Evolutionary conservation across 2,329 filamentous ascomycete genomes (phyloP), one percentile per base, ranked within the genome.

Genomic region (Delphinella strobiligena): DNA sequence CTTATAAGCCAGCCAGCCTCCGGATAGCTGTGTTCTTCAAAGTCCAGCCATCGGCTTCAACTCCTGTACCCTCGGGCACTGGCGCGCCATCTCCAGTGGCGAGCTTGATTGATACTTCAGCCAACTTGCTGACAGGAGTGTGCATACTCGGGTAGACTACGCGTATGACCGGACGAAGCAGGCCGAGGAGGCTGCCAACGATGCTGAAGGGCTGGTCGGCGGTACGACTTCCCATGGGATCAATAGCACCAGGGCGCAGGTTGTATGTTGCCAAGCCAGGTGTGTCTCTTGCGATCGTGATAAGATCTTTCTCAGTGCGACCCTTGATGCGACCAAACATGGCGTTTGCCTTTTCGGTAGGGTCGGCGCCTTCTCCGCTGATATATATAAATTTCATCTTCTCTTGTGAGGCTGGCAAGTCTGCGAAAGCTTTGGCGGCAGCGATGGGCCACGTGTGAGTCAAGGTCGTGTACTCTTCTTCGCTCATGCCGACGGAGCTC

Each of bases 341-440:
- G 0, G 78, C 72, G 49, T 78, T 69, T 4, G 56, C 53, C 3
- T 69, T 68, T 0, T 79, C 80, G 1, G 59, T 59, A 14, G 69
- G 68, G 1, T 75, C 79, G 0, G 78, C 72, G 34, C 75, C 75
- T 37, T 65, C 60, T 36, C 78, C 80, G 0, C 81, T 86, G 19
- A 87, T 71, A 52, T 77, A 81, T 46, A 86, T 66, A 55, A 86
- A 87, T 37, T 74, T 74, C 57, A 86, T 78, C 0, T 76, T 71
- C 33, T 64, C 36, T 5, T 75, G 71, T 31, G 65, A 58, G 2
- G 68, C 60, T 10, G 35, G 10, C 9, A 78, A 57, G 0, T 55
- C 55, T 1, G 67, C 55, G 49, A 83, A 79, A 10, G 77, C 74
- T 43, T 67, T 63, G 1, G 78, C 80, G 0, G 78, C 79, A 2